Evolutionary conservation across 352 stramenopile species (phyloP), one percentile per base, ranked within the genome.

Genomic region (Globisporangium nunn): DNA sequence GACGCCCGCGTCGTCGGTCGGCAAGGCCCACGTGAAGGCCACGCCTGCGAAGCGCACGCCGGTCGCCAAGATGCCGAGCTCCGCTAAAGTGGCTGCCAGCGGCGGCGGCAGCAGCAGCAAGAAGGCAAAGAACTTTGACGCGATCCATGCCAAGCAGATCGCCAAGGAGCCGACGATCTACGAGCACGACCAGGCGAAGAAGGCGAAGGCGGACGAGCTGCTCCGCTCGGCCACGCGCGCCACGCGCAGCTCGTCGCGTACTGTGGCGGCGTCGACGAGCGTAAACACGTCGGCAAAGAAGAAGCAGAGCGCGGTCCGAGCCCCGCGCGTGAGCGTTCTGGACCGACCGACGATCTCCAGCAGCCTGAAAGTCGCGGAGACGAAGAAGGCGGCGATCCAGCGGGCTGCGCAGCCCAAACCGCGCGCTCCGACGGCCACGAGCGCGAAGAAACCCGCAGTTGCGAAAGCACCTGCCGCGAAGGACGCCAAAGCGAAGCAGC

Each of bases 291-390:
- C 58, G 3, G 50, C 54, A n/a, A 43, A 47, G 17, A 63, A 63
- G 51, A 49, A 54, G 23, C 23, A 23, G 37, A 63, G 58, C 51
- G 43, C 56, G 44, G 58, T 63, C 17, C 39, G 28, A 11, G 44
- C 50, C 10, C 14, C 23, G 23, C 50, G 58, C 46, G 50, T 63
- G 33, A 58, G 58, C 51, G 35, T 63, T n/a, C 15, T 39, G 33
- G 58, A 58, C 8, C 50, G 52, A 1, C 58, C 58, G 28, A 63
- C 58, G 39, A 63, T 63, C 39, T 63, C 58, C 10, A 63, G 58
- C n/a, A 54, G 50, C 28, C 18, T 63, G 33, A 63, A 63, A 35
- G 50, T 33, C 12, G 52, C 50, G 10, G 50, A 57, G 37, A 29
- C 50, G n/a, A 63, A 63, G 44, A 45, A 51, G 18, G 48, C 40